phyloP scores from a whole-genome alignment of 768 basidiomycete genomes.

The Leucogyrophana mollusca region DNA sequence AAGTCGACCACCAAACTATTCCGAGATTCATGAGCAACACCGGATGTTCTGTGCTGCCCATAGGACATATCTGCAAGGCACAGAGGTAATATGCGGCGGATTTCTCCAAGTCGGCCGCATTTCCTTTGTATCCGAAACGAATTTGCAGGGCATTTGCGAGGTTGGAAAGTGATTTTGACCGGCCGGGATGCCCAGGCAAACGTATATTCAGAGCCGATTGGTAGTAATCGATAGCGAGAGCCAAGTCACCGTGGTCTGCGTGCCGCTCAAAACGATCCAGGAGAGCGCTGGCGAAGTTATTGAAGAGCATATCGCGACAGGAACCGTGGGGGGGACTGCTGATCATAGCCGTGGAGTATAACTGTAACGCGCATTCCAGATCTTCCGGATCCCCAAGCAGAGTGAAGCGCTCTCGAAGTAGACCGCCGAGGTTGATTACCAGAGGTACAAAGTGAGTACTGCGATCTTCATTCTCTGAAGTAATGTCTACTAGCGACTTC shows the following conservation, averaged over 20 bases:
- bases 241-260: conserved; percentile 16
- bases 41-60: conserved; percentile 11
- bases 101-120: conserved; percentile 22
- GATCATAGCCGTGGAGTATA: conserved; percentile 7
- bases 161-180: conserved; percentile 10
- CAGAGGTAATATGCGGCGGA: conserved; percentile 6
- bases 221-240: conserved; percentile 12
- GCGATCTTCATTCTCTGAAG: conserved; percentile 13
- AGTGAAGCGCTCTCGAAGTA: conserved; percentile 18
- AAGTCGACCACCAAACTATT: conserved; percentile 4
- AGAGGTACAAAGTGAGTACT: conserved; percentile 15
- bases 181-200: conserved; percentile 16
- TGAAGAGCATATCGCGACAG: conserved; percentile 18
- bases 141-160: conserved; percentile 19
- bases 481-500: conserved; percentile 17
- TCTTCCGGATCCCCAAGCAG: conserved; percentile 17
- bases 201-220: conserved; percentile 19
- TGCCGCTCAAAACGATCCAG: conserved; percentile 12
- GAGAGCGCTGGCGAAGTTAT: conserved; percentile 18
- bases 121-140: conserved; percentile 22
- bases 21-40: conserved; percentile 13
- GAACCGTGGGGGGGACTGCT: conserved; percentile 3
- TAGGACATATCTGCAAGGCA: conserved; percentile 16
- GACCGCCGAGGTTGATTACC: conserved; percentile 14
- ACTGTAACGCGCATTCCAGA: conserved; percentile 16